A percentile compares a stretch with the other conserved stretches of the same genome.
phyloP scores from a whole-genome alignment of 2,329 filamentous ascomycete species.

The Colletotrichum salicis region DNA sequence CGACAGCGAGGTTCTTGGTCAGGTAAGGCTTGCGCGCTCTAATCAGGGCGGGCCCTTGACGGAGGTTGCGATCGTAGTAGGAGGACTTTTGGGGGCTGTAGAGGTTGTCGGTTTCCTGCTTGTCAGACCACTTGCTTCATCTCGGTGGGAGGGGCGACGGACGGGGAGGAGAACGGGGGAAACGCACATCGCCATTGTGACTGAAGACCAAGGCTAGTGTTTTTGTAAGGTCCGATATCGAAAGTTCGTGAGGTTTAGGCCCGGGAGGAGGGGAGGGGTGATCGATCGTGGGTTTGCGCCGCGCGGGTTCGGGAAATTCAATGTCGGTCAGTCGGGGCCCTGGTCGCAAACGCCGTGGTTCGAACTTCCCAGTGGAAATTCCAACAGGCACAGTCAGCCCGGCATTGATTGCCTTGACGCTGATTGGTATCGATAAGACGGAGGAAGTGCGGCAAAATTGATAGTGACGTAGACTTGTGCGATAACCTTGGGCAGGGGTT shows the following conservation, averaged over 20 bases:
- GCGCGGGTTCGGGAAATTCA: constrained; percentile 17
- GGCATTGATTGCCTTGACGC: constrained; percentile 12
- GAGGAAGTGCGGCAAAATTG: constrained; percentile 27
- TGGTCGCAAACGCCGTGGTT: constrained; percentile 24
- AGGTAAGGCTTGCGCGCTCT: constrained; percentile 93
- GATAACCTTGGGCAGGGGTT: constrained; percentile 12
- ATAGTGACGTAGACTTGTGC: constrained; percentile 25
- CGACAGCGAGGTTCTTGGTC: constrained; percentile 87
- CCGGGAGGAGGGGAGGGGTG: not conserved
- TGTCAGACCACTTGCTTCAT: constrained; percentile 33
- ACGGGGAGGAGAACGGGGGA: not conserved
- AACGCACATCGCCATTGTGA: constrained; percentile 28
- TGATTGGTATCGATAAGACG: constrained; percentile 28
- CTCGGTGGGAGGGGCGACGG: not conserved
- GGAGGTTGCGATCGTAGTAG: constrained; percentile 91
- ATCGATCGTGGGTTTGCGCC: constrained; percentile 14
- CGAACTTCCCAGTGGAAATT: constrained; percentile 9
- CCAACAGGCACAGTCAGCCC: constrained; percentile 9
- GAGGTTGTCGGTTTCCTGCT: not conserved
- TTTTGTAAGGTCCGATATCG: not conserved
- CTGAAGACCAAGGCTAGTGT: not conserved
- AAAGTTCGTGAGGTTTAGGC: not conserved
- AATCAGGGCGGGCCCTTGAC: constrained; percentile 88
- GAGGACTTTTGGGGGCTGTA: constrained; percentile 65
- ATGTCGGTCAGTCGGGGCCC: not conserved